phyloP scores from a whole-genome alignment of 352 stramenopile genomes.

The Pythium insidiosum region DNA sequence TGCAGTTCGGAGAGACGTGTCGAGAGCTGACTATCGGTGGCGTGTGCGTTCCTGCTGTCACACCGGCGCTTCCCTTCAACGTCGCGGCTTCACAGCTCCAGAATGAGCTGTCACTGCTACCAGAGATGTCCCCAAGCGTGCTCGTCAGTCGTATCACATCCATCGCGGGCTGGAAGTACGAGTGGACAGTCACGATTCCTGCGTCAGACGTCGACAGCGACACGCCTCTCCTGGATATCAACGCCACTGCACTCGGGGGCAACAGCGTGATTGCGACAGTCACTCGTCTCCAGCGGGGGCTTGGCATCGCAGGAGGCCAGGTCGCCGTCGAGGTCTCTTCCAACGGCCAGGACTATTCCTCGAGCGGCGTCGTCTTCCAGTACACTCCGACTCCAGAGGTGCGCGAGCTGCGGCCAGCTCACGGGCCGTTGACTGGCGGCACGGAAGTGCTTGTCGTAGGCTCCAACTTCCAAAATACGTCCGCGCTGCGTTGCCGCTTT shows the following conservation, averaged over 20 bases:
- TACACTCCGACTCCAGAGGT: constrained; percentile 70
- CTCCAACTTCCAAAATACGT: constrained; percentile 69
- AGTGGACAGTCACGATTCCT: constrained; percentile 36
- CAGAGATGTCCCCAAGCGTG: constrained; percentile 38
- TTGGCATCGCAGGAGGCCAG: constrained; percentile 34
- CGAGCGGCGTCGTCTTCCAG: constrained; percentile 40
- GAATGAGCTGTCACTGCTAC: constrained; percentile 40
- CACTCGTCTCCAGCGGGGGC: constrained; percentile 21
- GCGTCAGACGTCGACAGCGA: no score
- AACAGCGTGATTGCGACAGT: constrained; percentile 8
- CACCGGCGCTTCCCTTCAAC: constrained; percentile 26
- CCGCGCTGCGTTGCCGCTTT: constrained; percentile 61
- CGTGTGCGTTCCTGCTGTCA: constrained; percentile 38
- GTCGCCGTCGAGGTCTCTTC: constrained; percentile 85
- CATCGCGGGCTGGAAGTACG: constrained; percentile 23
- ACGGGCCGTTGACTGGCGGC: constrained; percentile 70
- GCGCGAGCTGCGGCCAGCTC: constrained; percentile 39
- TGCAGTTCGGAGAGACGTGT: constrained; percentile 53
- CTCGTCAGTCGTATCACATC: constrained; percentile 22
- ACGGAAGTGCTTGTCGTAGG: constrained; percentile 78
- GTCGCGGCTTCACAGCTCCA: constrained; percentile 43
- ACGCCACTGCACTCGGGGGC: constrained; percentile 12
- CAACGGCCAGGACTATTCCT: constrained; percentile 76
- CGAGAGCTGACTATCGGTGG: constrained; percentile 34
- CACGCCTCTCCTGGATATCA: no score